These are phyloP conservation scores for Wickerhamiella qilinensis DNA, from an alignment of 805 yeast species.

Conservation along the genomic window DNA sequence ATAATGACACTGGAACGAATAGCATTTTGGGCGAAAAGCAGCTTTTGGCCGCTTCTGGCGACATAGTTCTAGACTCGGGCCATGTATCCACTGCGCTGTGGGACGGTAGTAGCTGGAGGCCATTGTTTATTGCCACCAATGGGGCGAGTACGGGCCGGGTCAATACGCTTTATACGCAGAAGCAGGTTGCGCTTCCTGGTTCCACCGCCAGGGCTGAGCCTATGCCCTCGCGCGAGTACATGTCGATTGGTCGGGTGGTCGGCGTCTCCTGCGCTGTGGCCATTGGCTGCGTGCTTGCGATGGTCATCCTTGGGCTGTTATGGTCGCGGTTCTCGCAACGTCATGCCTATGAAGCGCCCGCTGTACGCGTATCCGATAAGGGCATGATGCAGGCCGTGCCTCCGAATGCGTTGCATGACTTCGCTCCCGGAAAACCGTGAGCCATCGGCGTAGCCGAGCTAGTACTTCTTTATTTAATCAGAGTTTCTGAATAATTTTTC, in stretches of 20 bases:
- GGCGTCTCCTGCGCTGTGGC: constrained; percentile 55
- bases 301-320: constrained; percentile 28
- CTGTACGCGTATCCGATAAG: constrained; percentile 41
- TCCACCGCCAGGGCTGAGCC: not conserved
- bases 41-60: constrained; percentile 45
- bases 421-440: constrained; percentile 2
- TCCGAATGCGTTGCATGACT: constrained; percentile 30
- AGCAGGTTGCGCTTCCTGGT: constrained; percentile 1
- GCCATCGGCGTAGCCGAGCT: too few species aligned
- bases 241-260: constrained; percentile 47
- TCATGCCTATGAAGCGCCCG: constrained; percentile 28
- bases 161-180: constrained; percentile 21
- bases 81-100: constrained; percentile 42
- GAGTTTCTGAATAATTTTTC: too few species aligned
- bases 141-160: constrained; percentile 13
- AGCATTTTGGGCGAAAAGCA: constrained; percentile 26
- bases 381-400: constrained; percentile 50
- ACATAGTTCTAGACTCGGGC: constrained; percentile 34
- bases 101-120: constrained; percentile 54
- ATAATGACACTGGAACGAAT: not conserved
- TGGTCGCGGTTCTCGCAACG: constrained; percentile 27
- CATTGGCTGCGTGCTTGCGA: constrained; percentile 30
- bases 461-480: too few species aligned
- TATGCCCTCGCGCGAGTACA: constrained; percentile 9
- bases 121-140: constrained; percentile 28